Conservation (phyloP, 78 protist species). For the Creolimax fragrantissima region DNA sequence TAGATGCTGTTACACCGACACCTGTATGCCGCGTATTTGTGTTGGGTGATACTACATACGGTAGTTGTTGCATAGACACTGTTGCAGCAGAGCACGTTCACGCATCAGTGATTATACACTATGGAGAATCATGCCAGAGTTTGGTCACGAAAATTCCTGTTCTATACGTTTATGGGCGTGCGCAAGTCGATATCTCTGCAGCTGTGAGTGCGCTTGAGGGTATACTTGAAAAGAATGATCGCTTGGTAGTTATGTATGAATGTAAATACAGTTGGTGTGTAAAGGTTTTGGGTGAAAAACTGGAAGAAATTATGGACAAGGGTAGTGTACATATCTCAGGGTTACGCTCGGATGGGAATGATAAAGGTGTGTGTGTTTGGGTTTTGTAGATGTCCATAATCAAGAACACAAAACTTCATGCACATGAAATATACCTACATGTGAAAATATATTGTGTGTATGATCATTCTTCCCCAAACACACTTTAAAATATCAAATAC, state of each 20-base stretch:
- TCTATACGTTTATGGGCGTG: not conserved
- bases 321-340: not conserved
- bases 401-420: no score
- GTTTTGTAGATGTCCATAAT: not conserved
- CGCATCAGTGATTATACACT: conserved; percentile 27
- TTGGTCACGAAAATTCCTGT: not conserved
- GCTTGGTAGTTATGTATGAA: not conserved
- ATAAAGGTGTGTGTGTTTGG: not conserved
- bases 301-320: not conserved
- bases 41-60: conserved; percentile 39
- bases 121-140: conserved; percentile 24
- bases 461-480: no score
- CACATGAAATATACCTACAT: no score
- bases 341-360: not conserved
- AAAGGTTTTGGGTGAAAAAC: not conserved
- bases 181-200: not conserved
- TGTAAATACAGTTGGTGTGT: not conserved
- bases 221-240: not conserved
- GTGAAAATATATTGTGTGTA: no score
- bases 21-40: not conserved
- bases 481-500: no score
- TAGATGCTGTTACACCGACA: no score
- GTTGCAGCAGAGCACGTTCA: conserved; percentile 34
- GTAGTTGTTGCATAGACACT: conserved; percentile 43
- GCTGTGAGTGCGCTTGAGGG: not conserved